phyloP scores from a whole-genome alignment of 176 grass and related monocot species.

The Triticum timopheevii region DNA sequence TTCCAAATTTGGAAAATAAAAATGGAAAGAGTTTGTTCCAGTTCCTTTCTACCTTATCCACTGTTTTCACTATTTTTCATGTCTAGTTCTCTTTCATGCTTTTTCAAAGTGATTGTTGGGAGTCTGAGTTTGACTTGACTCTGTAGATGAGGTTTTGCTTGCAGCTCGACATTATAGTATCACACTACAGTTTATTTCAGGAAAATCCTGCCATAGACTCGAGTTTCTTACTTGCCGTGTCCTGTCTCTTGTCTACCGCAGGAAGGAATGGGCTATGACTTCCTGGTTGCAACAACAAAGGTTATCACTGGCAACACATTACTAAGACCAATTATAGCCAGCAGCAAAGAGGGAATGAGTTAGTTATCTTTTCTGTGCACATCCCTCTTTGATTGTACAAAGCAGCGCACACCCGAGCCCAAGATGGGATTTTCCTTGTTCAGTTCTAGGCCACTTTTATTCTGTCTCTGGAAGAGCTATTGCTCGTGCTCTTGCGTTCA shows the following conservation, averaged over 20 bases:
- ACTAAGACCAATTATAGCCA: constrained; percentile 64
- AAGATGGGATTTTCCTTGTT: background rate
- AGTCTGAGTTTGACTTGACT: background rate
- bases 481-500: background rate
- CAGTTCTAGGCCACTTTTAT: background rate
- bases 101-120: background rate
- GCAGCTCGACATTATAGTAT: background rate
- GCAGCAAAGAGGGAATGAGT: constrained; percentile 47
- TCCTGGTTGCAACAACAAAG: constrained; percentile 86
- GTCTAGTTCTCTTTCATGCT: background rate
- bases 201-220: background rate
- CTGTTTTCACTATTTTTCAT: background rate
- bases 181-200: background rate
- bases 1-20: background rate
- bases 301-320: constrained; percentile 80
- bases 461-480: background rate
- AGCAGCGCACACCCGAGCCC: background rate
- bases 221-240: background rate
- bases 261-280: constrained; percentile 96
- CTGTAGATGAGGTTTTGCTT: background rate
- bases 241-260: background rate
- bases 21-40: background rate
- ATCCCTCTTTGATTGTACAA: background rate
- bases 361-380: background rate
- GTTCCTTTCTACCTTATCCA: background rate